Conservation (phyloP, 805 yeast genomes). For the Pichia kluyveri region DNA sequence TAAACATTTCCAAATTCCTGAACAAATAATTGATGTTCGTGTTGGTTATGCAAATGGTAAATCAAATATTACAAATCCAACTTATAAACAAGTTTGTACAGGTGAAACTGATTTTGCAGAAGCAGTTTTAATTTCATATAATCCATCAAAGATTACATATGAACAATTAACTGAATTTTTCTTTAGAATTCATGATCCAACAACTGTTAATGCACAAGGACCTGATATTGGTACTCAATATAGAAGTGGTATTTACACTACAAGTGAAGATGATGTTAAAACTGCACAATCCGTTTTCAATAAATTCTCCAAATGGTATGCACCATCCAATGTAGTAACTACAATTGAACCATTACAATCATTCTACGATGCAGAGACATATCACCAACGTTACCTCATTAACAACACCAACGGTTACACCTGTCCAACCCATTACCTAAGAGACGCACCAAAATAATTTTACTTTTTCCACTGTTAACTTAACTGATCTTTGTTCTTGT, state of each 20-base stretch:
- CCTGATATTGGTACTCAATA: conserved; percentile 86
- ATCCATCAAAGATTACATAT: conserved; percentile 54
- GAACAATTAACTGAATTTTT: conserved; percentile 70
- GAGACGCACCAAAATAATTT: neutral
- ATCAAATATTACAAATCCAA: conserved; percentile 27
- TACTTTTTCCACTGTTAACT: neutral
- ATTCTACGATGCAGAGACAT: conserved; percentile 93
- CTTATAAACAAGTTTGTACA: conserved; percentile 65
- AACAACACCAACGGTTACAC: conserved; percentile 82
- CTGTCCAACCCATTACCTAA: conserved; percentile 72
- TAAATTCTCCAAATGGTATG: conserved; percentile 67
- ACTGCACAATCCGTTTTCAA: conserved; percentile 35
- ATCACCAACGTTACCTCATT: conserved; percentile 76
- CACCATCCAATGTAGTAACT: conserved; percentile 61
- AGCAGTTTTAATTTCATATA: conserved; percentile 72
- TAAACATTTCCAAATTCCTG: conserved; percentile 44
- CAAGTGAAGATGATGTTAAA: conserved; percentile 38
- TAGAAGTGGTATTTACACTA: conserved; percentile 72
- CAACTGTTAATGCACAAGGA: conserved; percentile 76
- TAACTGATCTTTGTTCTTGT: neutral
- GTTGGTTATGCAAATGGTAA: conserved; percentile 90
- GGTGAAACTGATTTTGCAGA: conserved; percentile 80
- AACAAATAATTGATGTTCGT: conserved; percentile 60
- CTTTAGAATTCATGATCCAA: conserved; percentile 92
- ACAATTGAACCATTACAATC: conserved; percentile 53